Evolutionary conservation across 306 rosid species (phyloP).

Genomic region (Corylus avellana): DNA sequence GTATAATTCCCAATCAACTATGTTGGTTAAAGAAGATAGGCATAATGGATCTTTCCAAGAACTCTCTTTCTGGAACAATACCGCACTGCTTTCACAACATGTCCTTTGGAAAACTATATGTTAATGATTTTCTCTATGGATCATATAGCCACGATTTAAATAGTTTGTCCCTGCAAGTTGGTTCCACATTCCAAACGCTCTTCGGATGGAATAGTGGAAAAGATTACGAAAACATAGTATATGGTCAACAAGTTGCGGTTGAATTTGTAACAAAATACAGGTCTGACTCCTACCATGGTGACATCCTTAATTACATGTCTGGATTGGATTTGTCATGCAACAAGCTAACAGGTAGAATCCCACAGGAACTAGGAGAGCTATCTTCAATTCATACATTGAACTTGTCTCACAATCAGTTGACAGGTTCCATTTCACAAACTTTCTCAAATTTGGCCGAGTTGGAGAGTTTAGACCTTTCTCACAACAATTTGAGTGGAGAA

Average conservation of each 20-base stretch:
- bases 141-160: rapidly evolving
- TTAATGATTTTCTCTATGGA: no score
- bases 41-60: constrained; percentile 14
- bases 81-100: constrained; percentile 10
- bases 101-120: not conserved
- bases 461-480: constrained; percentile 22
- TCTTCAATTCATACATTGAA: no score
- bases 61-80: constrained; percentile 8
- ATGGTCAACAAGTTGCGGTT: not conserved
- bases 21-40: not conserved
- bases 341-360: no score
- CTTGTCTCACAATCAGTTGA: no score
- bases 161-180: no score
- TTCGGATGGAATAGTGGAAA: not conserved
- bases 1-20: constrained; percentile 3
- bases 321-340: no score
- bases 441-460: not conserved
- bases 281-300: no score
- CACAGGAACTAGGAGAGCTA: no score
- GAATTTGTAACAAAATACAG: no score
- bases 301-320: no score
- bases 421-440: constrained; percentile 1
- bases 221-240: no score
- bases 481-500: constrained; percentile 13
- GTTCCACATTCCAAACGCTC: no score